Percentiles rank a stretch among this genome's conserved stretches.
Conservation (phyloP, 2,329 filamentous ascomycete genomes). For the Annulohypoxylon truncatum region DNA sequence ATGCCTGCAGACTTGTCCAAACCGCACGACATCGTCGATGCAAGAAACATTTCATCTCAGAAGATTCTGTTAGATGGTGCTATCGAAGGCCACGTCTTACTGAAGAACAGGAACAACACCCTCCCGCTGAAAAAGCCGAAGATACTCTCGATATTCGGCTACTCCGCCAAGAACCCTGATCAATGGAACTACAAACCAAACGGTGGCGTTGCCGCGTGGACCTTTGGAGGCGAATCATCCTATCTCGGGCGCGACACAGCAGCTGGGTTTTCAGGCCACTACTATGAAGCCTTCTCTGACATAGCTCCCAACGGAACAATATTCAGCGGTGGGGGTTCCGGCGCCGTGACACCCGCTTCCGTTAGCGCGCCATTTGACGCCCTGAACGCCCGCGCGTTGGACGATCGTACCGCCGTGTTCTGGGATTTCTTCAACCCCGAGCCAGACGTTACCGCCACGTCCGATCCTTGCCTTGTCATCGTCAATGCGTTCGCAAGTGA, state of each 20-base stretch:
- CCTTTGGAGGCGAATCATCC: conserved; percentile 55
- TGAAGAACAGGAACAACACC: conserved; percentile 69
- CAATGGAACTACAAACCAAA: conserved; percentile 56
- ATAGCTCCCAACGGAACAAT: conserved; percentile 62
- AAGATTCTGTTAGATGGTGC: conserved; percentile 64
- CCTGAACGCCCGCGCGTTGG: conserved; percentile 61
- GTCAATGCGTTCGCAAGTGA: conserved; percentile 79
- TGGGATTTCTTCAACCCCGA: conserved; percentile 66
- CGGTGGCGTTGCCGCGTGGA: conserved; percentile 52
- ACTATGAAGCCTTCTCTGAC: conserved; percentile 51
- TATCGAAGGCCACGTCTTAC: conserved; percentile 71
- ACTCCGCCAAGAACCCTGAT: conserved; percentile 64
- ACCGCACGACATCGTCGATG: conserved; percentile 66
- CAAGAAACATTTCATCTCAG: conserved; percentile 59
- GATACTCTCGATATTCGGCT: conserved; percentile 70
- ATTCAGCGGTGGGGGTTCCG: conserved; percentile 60
- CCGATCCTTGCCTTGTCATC: conserved; percentile 75
- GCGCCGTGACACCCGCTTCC: conserved; percentile 59
- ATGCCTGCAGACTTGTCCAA: conserved; percentile 62
- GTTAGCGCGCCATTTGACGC: conserved; percentile 67
- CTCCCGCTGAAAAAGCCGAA: conserved; percentile 65
- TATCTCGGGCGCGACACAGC: conserved; percentile 48
- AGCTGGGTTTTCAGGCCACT: conserved; percentile 48
- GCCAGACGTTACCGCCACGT: conserved; percentile 61
- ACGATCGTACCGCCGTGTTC: conserved; percentile 68